Conservation (phyloP, 2,329 filamentous ascomycete genomes). For the Trichoderma sp. region DNA sequence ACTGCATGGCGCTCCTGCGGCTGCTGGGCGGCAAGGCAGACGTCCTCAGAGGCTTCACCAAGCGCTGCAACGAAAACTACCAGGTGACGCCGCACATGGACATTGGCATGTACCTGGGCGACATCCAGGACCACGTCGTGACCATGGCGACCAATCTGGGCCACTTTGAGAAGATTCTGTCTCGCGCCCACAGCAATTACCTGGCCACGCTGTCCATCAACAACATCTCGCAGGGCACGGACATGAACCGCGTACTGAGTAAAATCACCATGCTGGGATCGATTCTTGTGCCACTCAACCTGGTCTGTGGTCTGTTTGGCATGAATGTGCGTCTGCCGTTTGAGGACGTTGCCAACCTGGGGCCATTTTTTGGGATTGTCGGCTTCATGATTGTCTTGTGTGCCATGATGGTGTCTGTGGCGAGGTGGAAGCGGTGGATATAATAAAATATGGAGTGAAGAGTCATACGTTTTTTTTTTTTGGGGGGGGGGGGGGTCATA, state of each 20-base stretch:
- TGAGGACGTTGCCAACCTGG: slow-evolving; percentile 51
- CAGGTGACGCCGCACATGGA: slow-evolving; percentile 93
- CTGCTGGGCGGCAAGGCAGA: slow-evolving; percentile 97
- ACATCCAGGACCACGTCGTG: slow-evolving; percentile 98
- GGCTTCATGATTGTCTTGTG: slow-evolving; percentile 57
- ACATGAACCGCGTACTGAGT: slow-evolving; percentile 84
- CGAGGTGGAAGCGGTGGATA: slow-evolving; percentile 51
- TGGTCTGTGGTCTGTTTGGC: slow-evolving; percentile 83
- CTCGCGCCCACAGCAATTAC: slow-evolving; percentile 92
- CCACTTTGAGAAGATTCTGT: slow-evolving; percentile 97
- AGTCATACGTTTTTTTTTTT: background rate
- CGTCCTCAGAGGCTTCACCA: slow-evolving; percentile 95
- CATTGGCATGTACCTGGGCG: slow-evolving; percentile 92
- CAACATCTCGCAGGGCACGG: slow-evolving; percentile 83
- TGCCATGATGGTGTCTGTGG: slow-evolving; percentile 47
- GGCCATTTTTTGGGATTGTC: slow-evolving; percentile 55
- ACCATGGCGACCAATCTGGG: slow-evolving; percentile 97
- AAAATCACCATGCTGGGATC: slow-evolving; percentile 95
- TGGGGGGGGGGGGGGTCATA: background rate
- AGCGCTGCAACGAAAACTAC: slow-evolving; percentile 98
- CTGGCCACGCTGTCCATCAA: slow-evolving; percentile 92
- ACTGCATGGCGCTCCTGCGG: slow-evolving; percentile 89
- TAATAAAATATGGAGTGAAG: slow-evolving; percentile 32
- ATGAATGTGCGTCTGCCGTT: slow-evolving; percentile 85
- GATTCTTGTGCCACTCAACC: slow-evolving; percentile 92